Conservation (phyloP, 441 rosid genomes). For the Erodium texanum region DNA sequence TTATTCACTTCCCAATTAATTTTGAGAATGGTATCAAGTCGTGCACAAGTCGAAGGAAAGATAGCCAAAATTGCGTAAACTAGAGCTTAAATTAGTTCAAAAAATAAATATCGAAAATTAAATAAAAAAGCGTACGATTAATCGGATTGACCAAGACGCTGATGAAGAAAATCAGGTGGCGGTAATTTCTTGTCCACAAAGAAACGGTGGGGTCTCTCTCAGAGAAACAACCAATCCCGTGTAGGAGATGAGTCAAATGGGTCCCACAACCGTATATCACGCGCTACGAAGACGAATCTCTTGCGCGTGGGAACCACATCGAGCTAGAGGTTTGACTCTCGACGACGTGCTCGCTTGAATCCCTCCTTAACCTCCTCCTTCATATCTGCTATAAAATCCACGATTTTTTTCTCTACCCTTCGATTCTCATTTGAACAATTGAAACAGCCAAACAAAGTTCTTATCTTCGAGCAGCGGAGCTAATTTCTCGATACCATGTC, state of each 20-base stretch:
- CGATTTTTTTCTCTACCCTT: not conserved
- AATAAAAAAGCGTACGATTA: no score
- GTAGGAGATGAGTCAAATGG: not conserved
- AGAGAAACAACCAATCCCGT: not conserved
- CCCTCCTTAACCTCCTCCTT: not conserved
- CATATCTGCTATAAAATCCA: not conserved
- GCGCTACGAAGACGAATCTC: not conserved
- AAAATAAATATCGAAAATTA: no score
- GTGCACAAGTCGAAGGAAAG: no score
- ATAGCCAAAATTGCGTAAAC: no score
- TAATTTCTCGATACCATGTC: slow-evolving; percentile 1
- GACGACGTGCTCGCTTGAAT: not conserved
- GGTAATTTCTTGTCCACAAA: not conserved
- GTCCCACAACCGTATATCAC: not conserved
- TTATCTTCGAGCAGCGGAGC: not conserved
- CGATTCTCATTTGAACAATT: not conserved
- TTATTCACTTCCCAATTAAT: no score
- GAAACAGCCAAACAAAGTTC: not conserved
- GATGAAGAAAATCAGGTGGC: no score
- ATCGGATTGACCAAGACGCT: no score
- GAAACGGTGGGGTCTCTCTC: not conserved
- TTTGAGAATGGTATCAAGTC: no score
- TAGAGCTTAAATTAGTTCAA: no score
- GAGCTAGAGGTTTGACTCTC: not conserved
- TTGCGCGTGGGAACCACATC: not conserved